phyloP scores from a whole-genome alignment of 116 monocot species.

The Dioscorea cayenensis region DNA sequence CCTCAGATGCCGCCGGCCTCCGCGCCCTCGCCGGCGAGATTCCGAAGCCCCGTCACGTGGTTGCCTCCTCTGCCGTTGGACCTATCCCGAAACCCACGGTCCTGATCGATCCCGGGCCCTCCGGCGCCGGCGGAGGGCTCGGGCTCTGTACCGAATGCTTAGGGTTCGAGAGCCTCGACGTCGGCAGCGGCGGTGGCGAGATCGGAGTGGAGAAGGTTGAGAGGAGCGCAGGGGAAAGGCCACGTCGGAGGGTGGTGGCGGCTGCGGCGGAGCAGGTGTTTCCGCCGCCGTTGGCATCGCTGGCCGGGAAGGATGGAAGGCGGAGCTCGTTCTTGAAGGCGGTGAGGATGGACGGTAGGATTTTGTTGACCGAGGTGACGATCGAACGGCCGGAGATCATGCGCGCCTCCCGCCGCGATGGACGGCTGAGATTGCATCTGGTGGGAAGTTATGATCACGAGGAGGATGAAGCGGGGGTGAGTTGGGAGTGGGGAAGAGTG shows the following conservation, averaged over 20 bases:
- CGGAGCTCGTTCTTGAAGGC: conserved; percentile 25
- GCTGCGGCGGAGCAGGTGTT: conserved; percentile 1
- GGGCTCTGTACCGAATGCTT: conserved; percentile 66
- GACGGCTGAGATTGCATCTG: conserved; percentile 42
- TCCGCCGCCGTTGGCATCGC: conserved; percentile 50
- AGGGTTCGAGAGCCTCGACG: conserved; percentile 62
- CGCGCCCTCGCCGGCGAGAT: conserved; percentile 13
- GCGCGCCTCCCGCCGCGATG: conserved; percentile 36
- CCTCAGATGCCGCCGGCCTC: conserved; percentile 12
- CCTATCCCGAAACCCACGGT: not conserved
- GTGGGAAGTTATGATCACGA: not conserved
- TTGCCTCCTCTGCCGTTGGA: conserved; percentile 15
- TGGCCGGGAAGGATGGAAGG: conserved; percentile 4
- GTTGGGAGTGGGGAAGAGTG: not conserved
- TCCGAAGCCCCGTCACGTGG: conserved; percentile 10
- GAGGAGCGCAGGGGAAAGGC: not conserved
- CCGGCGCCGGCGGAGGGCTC: conserved; percentile 10
- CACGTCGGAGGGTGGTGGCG: not conserved
- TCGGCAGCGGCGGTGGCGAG: too few relatives aligned
- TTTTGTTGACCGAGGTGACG: conserved; percentile 41
- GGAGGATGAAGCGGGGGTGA: conserved; percentile 9
- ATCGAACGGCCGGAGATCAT: conserved; percentile 49
- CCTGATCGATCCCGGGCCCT: not conserved
- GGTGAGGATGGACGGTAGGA: conserved; percentile 37
- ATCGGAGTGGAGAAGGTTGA: conserved; percentile 11